Evolutionary conservation across 805 yeast genomes (phyloP).

Genomic region (Sugiyamaella marilandica): DNA sequence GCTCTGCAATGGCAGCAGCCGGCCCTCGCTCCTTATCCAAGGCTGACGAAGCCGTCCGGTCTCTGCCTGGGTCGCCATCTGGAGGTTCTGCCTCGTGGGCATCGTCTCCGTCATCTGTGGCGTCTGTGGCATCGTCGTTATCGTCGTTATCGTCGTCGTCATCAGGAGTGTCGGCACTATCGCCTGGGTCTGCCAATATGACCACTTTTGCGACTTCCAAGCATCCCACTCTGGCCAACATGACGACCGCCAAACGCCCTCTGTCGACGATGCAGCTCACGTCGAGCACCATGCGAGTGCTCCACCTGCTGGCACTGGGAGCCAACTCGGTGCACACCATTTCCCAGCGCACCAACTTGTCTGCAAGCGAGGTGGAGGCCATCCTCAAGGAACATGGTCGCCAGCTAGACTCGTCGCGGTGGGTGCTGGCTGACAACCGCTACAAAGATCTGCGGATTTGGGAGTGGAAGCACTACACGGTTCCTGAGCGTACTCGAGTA

Average conservation of each 20-base stretch:
- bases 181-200: neutral
- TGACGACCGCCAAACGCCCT: slow-evolving; percentile 18
- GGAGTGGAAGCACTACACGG: slow-evolving; percentile 35
- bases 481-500: slow-evolving; percentile 29
- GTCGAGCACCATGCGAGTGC: slow-evolving; percentile 34
- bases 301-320: slow-evolving; percentile 47
- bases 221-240: slow-evolving; percentile 5
- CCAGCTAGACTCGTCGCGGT: slow-evolving; percentile 28
- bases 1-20: neutral
- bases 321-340: slow-evolving; percentile 38
- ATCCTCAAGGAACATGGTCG: slow-evolving; percentile 33
- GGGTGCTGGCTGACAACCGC: slow-evolving; percentile 26
- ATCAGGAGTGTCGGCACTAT: neutral
- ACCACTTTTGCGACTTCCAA: neutral
- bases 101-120: neutral
- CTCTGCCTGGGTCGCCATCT: slow-evolving; percentile 6
- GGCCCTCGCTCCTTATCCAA: neutral
- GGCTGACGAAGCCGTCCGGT: slow-evolving; percentile 12
- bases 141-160: slow-evolving; percentile 2
- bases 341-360: slow-evolving; percentile 28
- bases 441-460: slow-evolving; percentile 34
- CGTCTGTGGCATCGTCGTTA: neutral
- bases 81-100: neutral
- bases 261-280: slow-evolving; percentile 22
- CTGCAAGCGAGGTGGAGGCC: slow-evolving; percentile 27